Evolutionary conservation across 352 stramenopile genomes (phyloP), one percentile per base, ranked within the genome.

Genomic region (Globisporangium apiculatum): DNA sequence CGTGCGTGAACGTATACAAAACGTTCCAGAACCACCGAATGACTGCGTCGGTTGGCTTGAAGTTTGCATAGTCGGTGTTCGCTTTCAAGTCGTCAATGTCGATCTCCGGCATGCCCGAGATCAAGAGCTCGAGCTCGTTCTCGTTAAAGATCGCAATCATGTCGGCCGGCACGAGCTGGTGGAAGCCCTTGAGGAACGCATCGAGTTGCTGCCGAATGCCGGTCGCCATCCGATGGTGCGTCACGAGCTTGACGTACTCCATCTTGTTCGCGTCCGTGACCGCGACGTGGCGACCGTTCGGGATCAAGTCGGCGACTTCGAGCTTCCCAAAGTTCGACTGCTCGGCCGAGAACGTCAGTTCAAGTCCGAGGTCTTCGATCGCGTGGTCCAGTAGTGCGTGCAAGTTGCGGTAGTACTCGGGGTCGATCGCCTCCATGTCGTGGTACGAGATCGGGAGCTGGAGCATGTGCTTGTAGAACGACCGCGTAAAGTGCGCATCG

Each of bases 341-440:
- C 41, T 96, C 85, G 4, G 91, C 85, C 7, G 91, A 95, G 64
- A 98, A 98, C 5, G 91, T 96, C n/a, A 98, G 73, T 15, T 96
- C 89, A 15, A 98, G 71, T 0, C 86, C 83, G 17, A 96, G 66
- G 48, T 89, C 80, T n/a, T 66, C 80, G 50, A 96, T 92, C 36
- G 75, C 62, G 52, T 96, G 89, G 61, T 96, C 77, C 41, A 97
- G 56, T 38, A 98, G 92, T 55, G 91, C 95, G 64, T 91, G 85
- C 18, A 98, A 70, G 64, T 96, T 97, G n/a, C 86, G 79, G 68
- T 96, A 97, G 57, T 97, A 96, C 70, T 98, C 95, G 8, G 96
- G 96, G 68, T 99, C 96, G 53, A 99, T 98, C 3, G 93, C 95
- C 83, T 99, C 94, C 96, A 99, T 99, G 76, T 99, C 98, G 59